Percentiles rank a stretch among this genome's conserved stretches.
Evolutionary conservation across 441 rosid genomes (phyloP).

Genomic region (Aleurites moluccanus): DNA sequence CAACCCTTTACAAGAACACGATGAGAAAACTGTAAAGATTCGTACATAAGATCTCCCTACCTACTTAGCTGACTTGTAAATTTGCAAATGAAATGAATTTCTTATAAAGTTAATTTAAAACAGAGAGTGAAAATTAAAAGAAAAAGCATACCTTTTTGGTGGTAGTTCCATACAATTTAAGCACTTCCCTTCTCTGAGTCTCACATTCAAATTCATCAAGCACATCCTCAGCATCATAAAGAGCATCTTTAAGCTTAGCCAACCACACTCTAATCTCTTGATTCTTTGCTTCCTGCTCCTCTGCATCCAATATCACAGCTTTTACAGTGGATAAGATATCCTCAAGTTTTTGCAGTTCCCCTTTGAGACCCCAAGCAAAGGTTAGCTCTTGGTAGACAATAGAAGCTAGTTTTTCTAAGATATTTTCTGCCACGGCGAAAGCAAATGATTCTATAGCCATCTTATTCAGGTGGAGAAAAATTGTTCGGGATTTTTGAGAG

Average conservation of each 20-base stretch:
- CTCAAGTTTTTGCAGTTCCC: slow-evolving; percentile 5
- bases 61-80: too few relatives aligned
- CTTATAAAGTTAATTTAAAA: background rate
- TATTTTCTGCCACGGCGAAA: background rate
- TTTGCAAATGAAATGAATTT: too few relatives aligned
- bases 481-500: too few relatives aligned
- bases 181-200: background rate
- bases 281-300: background rate
- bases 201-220: slow-evolving; percentile 11
- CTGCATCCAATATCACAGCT: slow-evolving; percentile 17
- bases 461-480: too few relatives aligned
- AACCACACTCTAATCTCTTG: background rate
- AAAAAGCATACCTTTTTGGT: background rate
- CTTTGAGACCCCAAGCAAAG: background rate
- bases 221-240: slow-evolving; percentile 16
- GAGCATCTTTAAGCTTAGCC: background rate
- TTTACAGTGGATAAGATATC: slow-evolving; percentile 1
- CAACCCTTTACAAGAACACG: too few relatives aligned
- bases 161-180: background rate
- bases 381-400: background rate
- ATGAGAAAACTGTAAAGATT: too few relatives aligned
- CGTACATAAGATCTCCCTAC: too few relatives aligned
- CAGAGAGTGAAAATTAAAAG: background rate
- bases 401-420: background rate
- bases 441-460: background rate